Conservation (phyloP, 371 early-diverging fungal genomes). For the Zancudomyces culisetae region DNA sequence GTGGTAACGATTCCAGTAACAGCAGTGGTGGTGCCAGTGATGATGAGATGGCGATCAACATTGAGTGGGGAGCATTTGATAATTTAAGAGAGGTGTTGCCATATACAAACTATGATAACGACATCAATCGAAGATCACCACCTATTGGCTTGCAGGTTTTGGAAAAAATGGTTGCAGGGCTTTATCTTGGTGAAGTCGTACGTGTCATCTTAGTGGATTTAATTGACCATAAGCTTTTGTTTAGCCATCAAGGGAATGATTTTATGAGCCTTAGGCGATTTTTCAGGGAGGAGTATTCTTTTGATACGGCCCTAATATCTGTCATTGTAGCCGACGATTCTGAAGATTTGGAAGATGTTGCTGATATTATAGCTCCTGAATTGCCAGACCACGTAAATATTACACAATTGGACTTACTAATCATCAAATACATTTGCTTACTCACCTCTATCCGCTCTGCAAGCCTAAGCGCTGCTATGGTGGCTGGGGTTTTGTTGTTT, state of each 20-base stretch:
- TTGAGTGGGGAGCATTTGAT: constrained; percentile 82
- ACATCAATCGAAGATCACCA: constrained; percentile 58
- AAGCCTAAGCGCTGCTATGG: too few species aligned
- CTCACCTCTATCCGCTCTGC: too few species aligned
- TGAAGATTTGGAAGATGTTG: constrained; percentile 1
- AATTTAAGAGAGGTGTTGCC: constrained; percentile 56
- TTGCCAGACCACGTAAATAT: too few species aligned
- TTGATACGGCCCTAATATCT: constrained; percentile 81
- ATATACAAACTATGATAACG: constrained; percentile 61
- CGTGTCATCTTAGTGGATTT: constrained; percentile 62
- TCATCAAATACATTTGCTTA: too few species aligned
- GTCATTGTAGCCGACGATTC: constrained; percentile 43
- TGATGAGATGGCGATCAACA: constrained; percentile 77
- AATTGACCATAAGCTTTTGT: constrained; percentile 58
- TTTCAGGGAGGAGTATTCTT: constrained; percentile 32
- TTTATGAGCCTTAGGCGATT: constrained; percentile 24
- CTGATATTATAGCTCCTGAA: neutral
- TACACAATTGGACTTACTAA: too few species aligned
- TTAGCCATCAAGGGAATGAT: constrained; percentile 22
- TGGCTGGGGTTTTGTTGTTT: too few species aligned
- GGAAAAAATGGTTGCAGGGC: constrained; percentile 89
- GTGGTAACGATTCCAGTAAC: constrained; percentile 4
- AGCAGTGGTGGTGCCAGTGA: constrained; percentile 14
- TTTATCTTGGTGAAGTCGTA: constrained; percentile 86
- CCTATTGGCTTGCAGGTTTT: constrained; percentile 66